Evolutionary conservation across 2,329 filamentous ascomycete genomes (phyloP).

Genomic region (Aspergillus fructus): DNA sequence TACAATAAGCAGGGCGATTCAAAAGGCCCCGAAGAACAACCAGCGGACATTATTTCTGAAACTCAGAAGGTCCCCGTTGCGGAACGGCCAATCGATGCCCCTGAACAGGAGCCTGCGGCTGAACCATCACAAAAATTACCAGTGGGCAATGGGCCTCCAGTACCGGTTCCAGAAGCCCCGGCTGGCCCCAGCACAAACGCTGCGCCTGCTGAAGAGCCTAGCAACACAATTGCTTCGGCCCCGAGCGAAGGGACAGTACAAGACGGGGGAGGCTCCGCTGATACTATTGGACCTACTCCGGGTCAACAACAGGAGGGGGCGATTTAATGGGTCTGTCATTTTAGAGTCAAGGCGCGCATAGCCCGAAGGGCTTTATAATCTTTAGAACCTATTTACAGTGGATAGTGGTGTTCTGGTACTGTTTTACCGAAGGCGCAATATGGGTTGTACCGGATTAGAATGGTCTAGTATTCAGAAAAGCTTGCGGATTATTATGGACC

Average conservation of each 20-base stretch:
- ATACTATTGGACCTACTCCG: neutral
- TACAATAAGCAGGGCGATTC: constrained; percentile 36
- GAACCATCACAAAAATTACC: constrained; percentile 6
- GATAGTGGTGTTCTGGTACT: neutral
- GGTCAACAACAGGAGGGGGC: neutral
- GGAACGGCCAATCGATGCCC: constrained; percentile 1
- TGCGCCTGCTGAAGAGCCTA: neutral
- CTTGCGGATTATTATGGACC: neutral
- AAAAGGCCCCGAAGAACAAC: constrained; percentile 18
- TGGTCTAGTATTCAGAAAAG: neutral
- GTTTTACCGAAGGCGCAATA: neutral
- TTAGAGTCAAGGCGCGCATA: neutral
- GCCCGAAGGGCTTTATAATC: neutral
- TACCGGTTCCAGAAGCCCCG: neutral
- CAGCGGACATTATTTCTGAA: constrained; percentile 10
- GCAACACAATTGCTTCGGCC: neutral
- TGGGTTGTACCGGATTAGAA: neutral
- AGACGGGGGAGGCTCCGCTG: neutral
- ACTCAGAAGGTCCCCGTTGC: constrained; percentile 11
- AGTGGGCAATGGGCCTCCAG: constrained; percentile 1
- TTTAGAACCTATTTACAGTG: neutral
- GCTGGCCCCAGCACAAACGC: neutral
- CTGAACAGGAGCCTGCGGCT: constrained; percentile 1
- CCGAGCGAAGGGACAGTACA: neutral
- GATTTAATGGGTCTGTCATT: neutral